Evolutionary conservation across 2,329 filamentous ascomycete genomes (phyloP), one percentile per base, ranked within the genome.

Genomic region (Verticillium tricorpus): DNA sequence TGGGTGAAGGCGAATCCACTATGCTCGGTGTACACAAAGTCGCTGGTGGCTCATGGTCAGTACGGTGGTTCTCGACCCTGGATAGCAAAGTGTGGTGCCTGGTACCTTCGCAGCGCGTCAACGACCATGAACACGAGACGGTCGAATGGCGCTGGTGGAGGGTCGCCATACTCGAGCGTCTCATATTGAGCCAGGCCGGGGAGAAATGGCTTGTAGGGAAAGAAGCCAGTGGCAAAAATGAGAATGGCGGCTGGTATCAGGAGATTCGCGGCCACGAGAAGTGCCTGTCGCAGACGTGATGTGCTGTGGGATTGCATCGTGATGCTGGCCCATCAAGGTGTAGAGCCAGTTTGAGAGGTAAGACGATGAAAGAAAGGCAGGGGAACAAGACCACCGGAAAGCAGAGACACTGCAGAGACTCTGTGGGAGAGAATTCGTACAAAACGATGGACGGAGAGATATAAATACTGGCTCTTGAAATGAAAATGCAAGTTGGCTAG

Each of bases 61-160:
- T 17, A 19, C 17, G 3, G 17, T 9, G 39, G n/a, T 45, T 8
- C 3, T 5, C 14, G 9, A 8, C 22, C 14, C 17, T 15, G n/a
- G 56, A 28, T 9, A 28, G 57, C 15, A 3, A 15, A 32, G 22
- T 19, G 28, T 7, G 32, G 37, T 14, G 3, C 35, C 31, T 60
- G 72, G 63, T 82, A 93, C 91, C 91, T 96, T 76, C 93, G 85
- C 73, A 99, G 76, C 28, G 95, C 94, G 83, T 99, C 95, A 32
- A 99, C 90, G 7, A 99, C 93, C 94, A 99, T 98, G 74, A 99
- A 97, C 60, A 99, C 82, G 60, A 98, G 81, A 70, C 89, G 93
- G 75, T 98, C 88, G 74, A 99, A 99, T 0, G 90, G 87, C 37
- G 91, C 84, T 57, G 81, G 76, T 3, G 90, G 87, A 7, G 82